Evolutionary conservation across 495 filamentous ascomycete species (phyloP).

Genomic region (Aspergillus heteromorphus): DNA sequence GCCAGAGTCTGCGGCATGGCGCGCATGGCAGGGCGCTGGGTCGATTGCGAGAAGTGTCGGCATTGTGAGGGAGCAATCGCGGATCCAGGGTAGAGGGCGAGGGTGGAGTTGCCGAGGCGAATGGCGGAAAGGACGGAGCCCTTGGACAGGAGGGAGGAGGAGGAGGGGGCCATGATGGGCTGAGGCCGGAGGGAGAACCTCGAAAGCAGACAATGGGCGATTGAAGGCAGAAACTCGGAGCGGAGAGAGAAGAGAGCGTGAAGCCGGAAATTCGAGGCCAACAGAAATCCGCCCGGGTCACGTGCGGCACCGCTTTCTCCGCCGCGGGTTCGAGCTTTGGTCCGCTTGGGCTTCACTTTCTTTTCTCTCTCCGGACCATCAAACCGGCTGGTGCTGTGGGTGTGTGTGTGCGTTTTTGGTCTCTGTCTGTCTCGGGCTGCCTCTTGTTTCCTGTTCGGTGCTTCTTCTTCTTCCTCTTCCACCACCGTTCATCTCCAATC

Average conservation of each 20-base stretch:
- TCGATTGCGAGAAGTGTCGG: constrained; percentile 33
- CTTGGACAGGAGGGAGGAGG: too few relatives aligned
- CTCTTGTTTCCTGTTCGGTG: neutral
- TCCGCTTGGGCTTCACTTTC: neutral
- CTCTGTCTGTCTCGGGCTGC: too few relatives aligned
- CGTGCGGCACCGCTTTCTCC: constrained; percentile 5
- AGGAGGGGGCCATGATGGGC: constrained; percentile 33
- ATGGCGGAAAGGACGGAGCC: constrained; percentile 18
- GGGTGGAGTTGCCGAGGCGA: constrained; percentile 8
- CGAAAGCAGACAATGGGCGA: too few relatives aligned
- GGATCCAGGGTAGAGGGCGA: constrained; percentile 7
- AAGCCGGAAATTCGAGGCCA: neutral
- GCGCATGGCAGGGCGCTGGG: constrained; percentile 23
- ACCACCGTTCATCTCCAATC: too few relatives aligned
- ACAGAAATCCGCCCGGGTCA: constrained; percentile 4
- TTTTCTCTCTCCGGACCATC: neutral
- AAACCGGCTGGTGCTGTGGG: neutral
- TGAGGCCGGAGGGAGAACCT: neutral
- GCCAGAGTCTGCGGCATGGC: constrained; percentile 21
- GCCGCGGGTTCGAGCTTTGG: neutral
- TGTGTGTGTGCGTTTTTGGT: too few relatives aligned
- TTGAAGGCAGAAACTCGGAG: too few relatives aligned
- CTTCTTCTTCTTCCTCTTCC: neutral
- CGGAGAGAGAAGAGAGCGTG: too few relatives aligned
- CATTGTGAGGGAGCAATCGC: constrained; percentile 21